Evolutionary conservation across 192 early-diverging fungal species (phyloP).

Genomic region (Backusella sp.): DNA sequence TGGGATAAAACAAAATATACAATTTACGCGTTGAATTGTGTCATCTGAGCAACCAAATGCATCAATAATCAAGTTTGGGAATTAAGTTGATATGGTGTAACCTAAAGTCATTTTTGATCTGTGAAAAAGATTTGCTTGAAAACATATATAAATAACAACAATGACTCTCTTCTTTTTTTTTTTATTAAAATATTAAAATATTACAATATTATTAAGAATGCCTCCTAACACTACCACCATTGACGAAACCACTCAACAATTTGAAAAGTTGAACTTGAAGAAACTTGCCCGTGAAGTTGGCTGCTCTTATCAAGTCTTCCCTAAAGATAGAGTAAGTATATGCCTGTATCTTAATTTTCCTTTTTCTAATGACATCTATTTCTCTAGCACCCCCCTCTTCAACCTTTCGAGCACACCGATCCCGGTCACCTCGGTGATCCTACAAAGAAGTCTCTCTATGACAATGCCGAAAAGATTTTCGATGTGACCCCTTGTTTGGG

Average conservation of each 20-base stretch:
- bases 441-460: slow-evolving; percentile 19
- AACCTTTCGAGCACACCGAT: slow-evolving; percentile 28
- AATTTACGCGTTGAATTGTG: background rate
- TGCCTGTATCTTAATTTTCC: background rate
- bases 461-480: slow-evolving; percentile 13
- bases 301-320: background rate
- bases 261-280: slow-evolving; percentile 1
- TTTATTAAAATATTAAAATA: background rate
- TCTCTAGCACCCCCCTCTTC: background rate
- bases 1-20: background rate
- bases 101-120: background rate
- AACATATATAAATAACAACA: background rate
- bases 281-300: slow-evolving; percentile 15
- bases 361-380: background rate
- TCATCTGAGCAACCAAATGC: no score
- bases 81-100: background rate
- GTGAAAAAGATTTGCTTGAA: no score
- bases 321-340: slow-evolving; percentile 1
- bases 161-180: background rate
- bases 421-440: slow-evolving; percentile 28
- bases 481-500: slow-evolving; percentile 29
- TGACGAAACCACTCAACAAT: background rate
- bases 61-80: no score
- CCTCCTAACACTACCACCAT: background rate
- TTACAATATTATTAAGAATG: background rate